A percentile compares a stretch with the other conserved stretches of the same genome.
Evolutionary conservation across 31 red algal genomes (phyloP).

Genomic region (Endocladia muricata): DNA sequence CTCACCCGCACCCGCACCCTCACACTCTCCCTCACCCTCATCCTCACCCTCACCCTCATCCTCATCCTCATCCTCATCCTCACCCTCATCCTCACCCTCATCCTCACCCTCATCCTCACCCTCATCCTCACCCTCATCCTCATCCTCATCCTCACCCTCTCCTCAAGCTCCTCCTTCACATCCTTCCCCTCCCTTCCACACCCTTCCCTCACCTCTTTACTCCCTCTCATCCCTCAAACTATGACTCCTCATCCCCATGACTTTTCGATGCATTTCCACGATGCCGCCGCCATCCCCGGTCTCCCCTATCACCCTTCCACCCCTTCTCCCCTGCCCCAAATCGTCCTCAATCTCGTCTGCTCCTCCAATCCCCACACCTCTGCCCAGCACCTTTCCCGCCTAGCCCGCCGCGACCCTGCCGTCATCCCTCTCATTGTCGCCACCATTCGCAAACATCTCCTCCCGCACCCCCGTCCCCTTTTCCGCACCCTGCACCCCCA

Average conservation of each 20-base stretch:
- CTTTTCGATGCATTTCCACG: constrained; percentile 53
- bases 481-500: not conserved
- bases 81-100: too few relatives aligned
- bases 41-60: too few relatives aligned
- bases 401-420: constrained; percentile 8
- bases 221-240: too few relatives aligned
- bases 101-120: too few relatives aligned
- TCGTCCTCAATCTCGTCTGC: too few relatives aligned
- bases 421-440: constrained; percentile 13
- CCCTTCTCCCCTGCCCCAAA: constrained; percentile 12
- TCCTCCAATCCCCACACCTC: constrained; percentile 12
- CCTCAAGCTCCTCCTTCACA: not conserved
- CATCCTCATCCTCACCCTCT: not conserved
- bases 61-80: too few relatives aligned
- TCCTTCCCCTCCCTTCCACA: not conserved
- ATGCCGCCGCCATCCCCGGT: constrained; percentile 34
- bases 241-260: constrained; percentile 13
- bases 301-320: constrained; percentile 15
- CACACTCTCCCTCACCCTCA: too few relatives aligned
- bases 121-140: too few relatives aligned
- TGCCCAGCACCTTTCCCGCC: constrained; percentile 16
- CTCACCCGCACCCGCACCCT: not conserved
- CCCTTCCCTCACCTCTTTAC: too few relatives aligned
- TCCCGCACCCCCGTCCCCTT: constrained; percentile 2
- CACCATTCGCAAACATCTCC: constrained; percentile 23